A percentile compares a stretch with the other conserved stretches of the same genome.
Evolutionary conservation across 176 grass and related monocot species (phyloP).

Genomic region (Oryza meridionalis): DNA sequence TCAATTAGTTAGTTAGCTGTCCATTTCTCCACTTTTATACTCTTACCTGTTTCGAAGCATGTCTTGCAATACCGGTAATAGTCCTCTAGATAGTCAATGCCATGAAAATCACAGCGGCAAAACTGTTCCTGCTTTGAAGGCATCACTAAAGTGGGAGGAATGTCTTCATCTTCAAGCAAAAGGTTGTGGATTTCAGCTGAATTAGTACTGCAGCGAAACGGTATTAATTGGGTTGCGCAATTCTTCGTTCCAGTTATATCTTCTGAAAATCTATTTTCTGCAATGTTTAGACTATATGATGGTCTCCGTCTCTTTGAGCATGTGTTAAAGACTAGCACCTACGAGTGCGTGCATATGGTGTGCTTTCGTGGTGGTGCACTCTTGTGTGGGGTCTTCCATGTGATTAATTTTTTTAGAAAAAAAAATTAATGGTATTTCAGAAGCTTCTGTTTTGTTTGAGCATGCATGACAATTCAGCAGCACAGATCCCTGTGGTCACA

Average conservation of each 20-base stretch:
- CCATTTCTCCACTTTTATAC: not conserved
- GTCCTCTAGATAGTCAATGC: not conserved
- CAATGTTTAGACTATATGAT: too few relatives aligned
- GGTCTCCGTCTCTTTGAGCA: not conserved
- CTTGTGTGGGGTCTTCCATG: not conserved
- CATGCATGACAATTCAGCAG: not conserved
- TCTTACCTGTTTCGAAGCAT: not conserved
- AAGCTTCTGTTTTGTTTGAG: constrained; percentile 30
- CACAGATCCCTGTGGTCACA: not conserved
- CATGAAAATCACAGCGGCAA: not conserved
- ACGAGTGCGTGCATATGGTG: too few relatives aligned
- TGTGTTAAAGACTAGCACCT: too few relatives aligned
- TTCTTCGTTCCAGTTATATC: not conserved
- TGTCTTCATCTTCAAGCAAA: too few relatives aligned
- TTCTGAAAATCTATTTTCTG: not conserved
- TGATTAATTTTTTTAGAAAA: not conserved
- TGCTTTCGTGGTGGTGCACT: too few relatives aligned
- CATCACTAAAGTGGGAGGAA: not conserved
- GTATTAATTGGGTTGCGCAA: not conserved
- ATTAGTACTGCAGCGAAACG: not conserved
- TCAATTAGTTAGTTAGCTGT: not conserved
- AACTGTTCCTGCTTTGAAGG: not conserved
- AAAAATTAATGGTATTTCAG: not conserved
- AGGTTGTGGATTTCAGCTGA: not conserved
- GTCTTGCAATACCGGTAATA: not conserved